Percentiles rank a stretch among this genome's conserved stretches.
These are phyloP conservation scores for Actinomortierella ambigua DNA, from an alignment of 371 early-diverging fungal species.

Conservation along the genomic window DNA sequence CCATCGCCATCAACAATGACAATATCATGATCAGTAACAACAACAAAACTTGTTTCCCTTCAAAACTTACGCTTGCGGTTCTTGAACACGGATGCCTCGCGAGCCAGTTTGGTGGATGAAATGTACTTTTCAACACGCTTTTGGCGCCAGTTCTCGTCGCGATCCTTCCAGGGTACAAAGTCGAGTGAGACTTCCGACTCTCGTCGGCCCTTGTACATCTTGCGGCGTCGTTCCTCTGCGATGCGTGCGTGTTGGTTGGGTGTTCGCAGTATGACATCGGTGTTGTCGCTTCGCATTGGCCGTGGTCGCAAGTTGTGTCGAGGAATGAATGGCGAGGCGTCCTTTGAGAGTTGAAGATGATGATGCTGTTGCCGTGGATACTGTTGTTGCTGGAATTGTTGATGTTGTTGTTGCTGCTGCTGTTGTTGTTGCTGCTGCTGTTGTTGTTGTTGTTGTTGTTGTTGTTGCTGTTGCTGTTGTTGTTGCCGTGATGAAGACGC, in stretches of 20 bases:
- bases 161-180: constrained; percentile 45
- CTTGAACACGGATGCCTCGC: constrained; percentile 41
- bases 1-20: too few relatives aligned
- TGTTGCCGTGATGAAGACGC: too few relatives aligned
- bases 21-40: background rate
- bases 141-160: constrained; percentile 41
- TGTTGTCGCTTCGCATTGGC: constrained; percentile 4
- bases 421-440: constrained; percentile 24
- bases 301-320: constrained; percentile 35
- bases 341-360: constrained; percentile 14
- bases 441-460: constrained; percentile 9
- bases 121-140: constrained; percentile 35
- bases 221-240: constrained; percentile 21
- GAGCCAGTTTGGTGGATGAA: constrained; percentile 31
- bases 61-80: constrained; percentile 34
- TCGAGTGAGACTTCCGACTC: constrained; percentile 32
- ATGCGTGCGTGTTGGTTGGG: background rate
- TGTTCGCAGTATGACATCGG: background rate
- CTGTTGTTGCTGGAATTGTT: too few relatives aligned
- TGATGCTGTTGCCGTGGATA: too few relatives aligned
- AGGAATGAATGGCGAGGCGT: constrained; percentile 22
- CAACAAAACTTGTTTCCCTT: background rate
- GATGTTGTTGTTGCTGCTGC: background rate
- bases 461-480: too few relatives aligned
- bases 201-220: constrained; percentile 23